Evolutionary conservation across 2,329 filamentous ascomycete species (phyloP).

Genomic region (Xylaria sp.): DNA sequence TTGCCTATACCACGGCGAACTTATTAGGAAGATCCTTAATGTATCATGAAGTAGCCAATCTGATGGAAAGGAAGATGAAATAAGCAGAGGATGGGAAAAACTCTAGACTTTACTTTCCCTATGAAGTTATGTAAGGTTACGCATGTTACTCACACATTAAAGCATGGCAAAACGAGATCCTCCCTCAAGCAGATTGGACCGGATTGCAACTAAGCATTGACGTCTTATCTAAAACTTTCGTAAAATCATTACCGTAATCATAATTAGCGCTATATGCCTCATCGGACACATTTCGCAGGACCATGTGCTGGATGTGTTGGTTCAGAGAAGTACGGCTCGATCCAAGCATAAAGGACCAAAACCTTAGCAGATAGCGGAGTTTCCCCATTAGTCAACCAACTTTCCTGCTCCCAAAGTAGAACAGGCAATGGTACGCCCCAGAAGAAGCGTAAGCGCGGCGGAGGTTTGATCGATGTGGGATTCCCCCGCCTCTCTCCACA

Average conservation of each 20-base stretch:
- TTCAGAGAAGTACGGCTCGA: background rate
- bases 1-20: too few species aligned
- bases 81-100: too few species aligned
- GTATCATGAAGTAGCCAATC: too few species aligned
- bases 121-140: too few species aligned
- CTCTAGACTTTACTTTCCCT: too few species aligned
- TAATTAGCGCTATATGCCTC: background rate
- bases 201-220: background rate
- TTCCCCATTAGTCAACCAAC: slow-evolving; percentile 20
- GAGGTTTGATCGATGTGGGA: background rate
- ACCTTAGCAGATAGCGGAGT: slow-evolving; percentile 10
- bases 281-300: background rate
- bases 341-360: too few species aligned
- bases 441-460: background rate
- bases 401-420: background rate
- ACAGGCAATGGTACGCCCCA: background rate
- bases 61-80: too few species aligned
- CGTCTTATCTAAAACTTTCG: background rate
- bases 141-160: too few species aligned
- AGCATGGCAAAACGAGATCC: too few species aligned
- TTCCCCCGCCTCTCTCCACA: slow-evolving; percentile 8
- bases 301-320: background rate
- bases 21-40: too few species aligned
- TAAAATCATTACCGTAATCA: background rate
- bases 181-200: too few species aligned